phyloP scores from a whole-genome alignment of 768 basidiomycete genomes.

The Boletus rufocinnamomeus region DNA sequence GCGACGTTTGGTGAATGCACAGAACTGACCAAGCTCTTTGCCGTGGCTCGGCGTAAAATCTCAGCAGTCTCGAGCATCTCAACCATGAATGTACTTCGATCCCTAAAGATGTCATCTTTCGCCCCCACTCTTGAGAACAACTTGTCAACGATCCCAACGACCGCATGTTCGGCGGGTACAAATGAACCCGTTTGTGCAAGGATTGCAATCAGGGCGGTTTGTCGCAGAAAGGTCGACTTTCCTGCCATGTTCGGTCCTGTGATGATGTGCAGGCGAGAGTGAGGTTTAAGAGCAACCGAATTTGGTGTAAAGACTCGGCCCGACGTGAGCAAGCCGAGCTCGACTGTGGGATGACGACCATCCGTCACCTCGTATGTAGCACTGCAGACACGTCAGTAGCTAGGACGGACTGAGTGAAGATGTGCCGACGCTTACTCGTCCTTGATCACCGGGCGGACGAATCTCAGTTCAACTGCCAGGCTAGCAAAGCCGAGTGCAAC shows the following conservation, averaged over 20 bases:
- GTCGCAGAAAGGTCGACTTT: slow-evolving; percentile 91
- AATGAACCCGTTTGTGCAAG: slow-evolving; percentile 93
- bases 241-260: slow-evolving; percentile 97
- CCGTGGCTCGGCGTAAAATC: slow-evolving; percentile 82
- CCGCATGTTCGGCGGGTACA: slow-evolving; percentile 84
- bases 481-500: slow-evolving; percentile 79
- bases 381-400: slow-evolving; percentile 32
- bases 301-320: slow-evolving; percentile 87
- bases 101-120: slow-evolving; percentile 90
- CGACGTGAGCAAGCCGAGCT: slow-evolving; percentile 73
- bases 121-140: slow-evolving; percentile 95
- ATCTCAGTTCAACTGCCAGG: slow-evolving; percentile 75
- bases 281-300: slow-evolving; percentile 60
- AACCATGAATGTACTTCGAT: slow-evolving; percentile 97
- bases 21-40: slow-evolving; percentile 70
- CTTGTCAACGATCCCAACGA: slow-evolving; percentile 84
- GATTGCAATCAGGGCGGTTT: slow-evolving; percentile 85
- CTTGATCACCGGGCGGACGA: slow-evolving; percentile 68
- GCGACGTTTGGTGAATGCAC: not conserved
- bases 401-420: not conserved
- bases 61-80: slow-evolving; percentile 95
- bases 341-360: slow-evolving; percentile 93
- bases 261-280: slow-evolving; percentile 74
- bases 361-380: slow-evolving; percentile 65
- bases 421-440: slow-evolving; percentile 56